These are phyloP conservation scores for Astragalus membranaceus DNA, from an alignment of 306 rosid genomes.

Conservation along the genomic window DNA sequence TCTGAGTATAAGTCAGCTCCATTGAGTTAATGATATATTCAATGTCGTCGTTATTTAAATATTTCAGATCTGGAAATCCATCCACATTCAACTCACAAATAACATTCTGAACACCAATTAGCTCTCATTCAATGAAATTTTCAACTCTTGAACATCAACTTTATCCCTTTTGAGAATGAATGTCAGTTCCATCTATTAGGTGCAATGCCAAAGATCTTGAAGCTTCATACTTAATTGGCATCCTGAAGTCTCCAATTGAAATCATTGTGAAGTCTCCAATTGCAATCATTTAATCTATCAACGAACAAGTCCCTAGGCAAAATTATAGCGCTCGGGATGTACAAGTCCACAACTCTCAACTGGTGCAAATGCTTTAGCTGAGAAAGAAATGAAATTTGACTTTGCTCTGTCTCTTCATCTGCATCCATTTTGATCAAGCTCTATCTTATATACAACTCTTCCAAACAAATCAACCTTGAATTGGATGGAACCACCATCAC, in stretches of 20 bases:
- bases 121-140: slow-evolving; percentile 28
- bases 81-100: slow-evolving; percentile 13
- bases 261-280: slow-evolving; percentile 28
- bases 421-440: slow-evolving; percentile 20
- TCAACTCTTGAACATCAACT: slow-evolving; percentile 31
- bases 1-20: background rate
- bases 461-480: slow-evolving; percentile 29
- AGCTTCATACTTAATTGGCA: background rate
- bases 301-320: background rate
- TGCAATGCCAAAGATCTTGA: slow-evolving; percentile 21
- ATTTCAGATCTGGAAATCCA: slow-evolving; percentile 29
- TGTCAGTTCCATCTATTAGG: background rate
- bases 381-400: background rate
- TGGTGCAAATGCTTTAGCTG: slow-evolving; percentile 4
- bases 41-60: slow-evolving; percentile 14
- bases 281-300: slow-evolving; percentile 11
- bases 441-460: slow-evolving; percentile 31
- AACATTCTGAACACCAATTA: slow-evolving; percentile 9
- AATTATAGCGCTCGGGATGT: background rate
- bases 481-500: slow-evolving; percentile 5
- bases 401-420: background rate
- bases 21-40: slow-evolving; percentile 9
- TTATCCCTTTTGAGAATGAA: slow-evolving; percentile 22
- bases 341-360: background rate
- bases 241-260: background rate